Base-by-base conservation (phyloP, 2,329 filamentous ascomycete species). In the Aspergillus aculeatus region DNA sequence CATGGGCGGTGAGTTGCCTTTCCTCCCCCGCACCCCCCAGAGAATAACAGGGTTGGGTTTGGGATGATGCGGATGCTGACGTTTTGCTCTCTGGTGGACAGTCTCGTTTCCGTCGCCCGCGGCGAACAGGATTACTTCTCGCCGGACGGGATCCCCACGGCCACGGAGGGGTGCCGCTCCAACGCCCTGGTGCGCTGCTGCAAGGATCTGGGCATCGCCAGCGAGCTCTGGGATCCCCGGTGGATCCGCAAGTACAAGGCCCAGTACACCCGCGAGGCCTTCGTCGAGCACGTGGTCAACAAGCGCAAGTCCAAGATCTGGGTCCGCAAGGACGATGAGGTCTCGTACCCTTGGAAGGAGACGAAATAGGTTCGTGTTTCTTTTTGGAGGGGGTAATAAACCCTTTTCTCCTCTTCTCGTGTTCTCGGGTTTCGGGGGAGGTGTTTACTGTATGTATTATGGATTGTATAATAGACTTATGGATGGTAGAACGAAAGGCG, bases 161-260 rank as follows among this genome's bases (percentile, higher is more conserved):
- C 95, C 9, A 93, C 93, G 61, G 95, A 99, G 78, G 95, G 95
- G 56, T 96, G 92, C 83, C 97, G 97, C 79, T 96, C 92, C 64
- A 99, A 99, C 74, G 95, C 95, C 12, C 83, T 99, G 66, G 96
- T 98, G 88, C 90, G 95, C 60, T 98, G 94, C 84, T 98, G 95
- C 82, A 99, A 99, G 81, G 95, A 99, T 76, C 80, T 99, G 32
- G 95, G 95, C 38, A 90, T 99, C 65, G 95, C 92, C 1, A 93
- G 89, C 65, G 95, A 99, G 78, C 84, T 99, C 21, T 99, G 95
- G 95, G 95, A 99, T 79, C 95, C 95, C 38, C 82, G 90, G 57
- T 99, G 90, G 79, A 92, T 98, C 66, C 86, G 90, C 69, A 85
- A 84, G 68, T 99, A 92, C 80, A 90, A 90, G 82, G 86, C 86